Evolutionary conservation across 1,284 basidiomycete species (phyloP).

Genomic region (Ustilago cynodontis): DNA sequence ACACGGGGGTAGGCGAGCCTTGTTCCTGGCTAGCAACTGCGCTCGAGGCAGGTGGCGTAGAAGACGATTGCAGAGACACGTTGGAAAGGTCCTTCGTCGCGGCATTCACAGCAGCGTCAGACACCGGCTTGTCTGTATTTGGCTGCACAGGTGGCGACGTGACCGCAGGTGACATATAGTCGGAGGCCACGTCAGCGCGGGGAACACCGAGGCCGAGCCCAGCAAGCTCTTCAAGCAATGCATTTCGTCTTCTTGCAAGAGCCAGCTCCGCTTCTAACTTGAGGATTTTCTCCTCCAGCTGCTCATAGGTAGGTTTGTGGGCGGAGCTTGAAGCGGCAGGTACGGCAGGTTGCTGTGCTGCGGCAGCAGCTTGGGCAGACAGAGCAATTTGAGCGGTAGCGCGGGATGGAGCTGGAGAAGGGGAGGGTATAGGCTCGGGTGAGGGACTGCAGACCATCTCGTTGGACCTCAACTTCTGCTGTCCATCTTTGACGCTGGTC

Average conservation of each 20-base stretch:
- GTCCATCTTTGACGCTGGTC: conserved; percentile 32
- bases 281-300: conserved; percentile 38
- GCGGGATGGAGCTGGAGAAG: conserved; percentile 6
- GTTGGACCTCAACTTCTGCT: conserved; percentile 44
- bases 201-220: conserved; percentile 35
- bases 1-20: conserved; percentile 11
- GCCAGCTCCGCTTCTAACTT: conserved; percentile 49
- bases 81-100: conserved; percentile 12
- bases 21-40: background rate
- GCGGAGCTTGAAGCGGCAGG: background rate
- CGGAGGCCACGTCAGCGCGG: conserved; percentile 6
- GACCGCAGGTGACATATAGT: background rate
- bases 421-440: conserved; percentile 27
- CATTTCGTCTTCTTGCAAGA: conserved; percentile 37
- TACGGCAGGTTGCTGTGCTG: conserved; percentile 1
- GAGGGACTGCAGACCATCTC: conserved; percentile 49
- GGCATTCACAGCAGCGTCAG: background rate
- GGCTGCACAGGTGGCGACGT: conserved; percentile 3
- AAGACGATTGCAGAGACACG: conserved; percentile 14
- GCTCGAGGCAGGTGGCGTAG: background rate
- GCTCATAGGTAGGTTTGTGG: conserved; percentile 40
- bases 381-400: background rate
- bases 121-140: background rate
- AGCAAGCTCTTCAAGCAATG: conserved; percentile 42
- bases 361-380: background rate